Evolutionary conservation across 2,329 filamentous ascomycete species (phyloP).

Genomic region (Clathrospora elynae): DNA sequence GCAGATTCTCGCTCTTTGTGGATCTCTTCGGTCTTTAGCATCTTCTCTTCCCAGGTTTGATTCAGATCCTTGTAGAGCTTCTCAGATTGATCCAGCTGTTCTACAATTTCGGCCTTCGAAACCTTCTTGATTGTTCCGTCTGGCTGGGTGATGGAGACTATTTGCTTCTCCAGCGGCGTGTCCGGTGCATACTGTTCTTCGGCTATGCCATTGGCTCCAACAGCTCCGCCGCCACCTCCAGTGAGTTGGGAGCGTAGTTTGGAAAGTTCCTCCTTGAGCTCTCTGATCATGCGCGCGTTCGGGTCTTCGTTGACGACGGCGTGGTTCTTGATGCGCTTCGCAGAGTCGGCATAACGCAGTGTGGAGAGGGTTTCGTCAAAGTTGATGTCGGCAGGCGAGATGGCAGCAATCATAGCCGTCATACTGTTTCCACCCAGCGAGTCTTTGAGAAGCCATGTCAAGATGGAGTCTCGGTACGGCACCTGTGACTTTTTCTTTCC

Average conservation of each 20-base stretch:
- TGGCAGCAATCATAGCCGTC: slow-evolving; percentile 99
- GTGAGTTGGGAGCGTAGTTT: slow-evolving; percentile 82
- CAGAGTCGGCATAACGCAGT: slow-evolving; percentile 92
- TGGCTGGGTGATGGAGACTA: slow-evolving; percentile 86
- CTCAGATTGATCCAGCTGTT: slow-evolving; percentile 94
- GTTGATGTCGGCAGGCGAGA: slow-evolving; percentile 98
- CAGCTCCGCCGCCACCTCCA: slow-evolving; percentile 47
- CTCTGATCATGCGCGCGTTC: slow-evolving; percentile 97
- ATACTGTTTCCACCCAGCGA: slow-evolving; percentile 97
- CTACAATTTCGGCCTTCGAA: slow-evolving; percentile 96
- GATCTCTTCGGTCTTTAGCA: slow-evolving; percentile 92
- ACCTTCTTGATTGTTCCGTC: slow-evolving; percentile 93
- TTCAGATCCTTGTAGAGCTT: slow-evolving; percentile 96
- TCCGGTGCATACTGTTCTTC: slow-evolving; percentile 86
- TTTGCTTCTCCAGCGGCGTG: slow-evolving; percentile 91
- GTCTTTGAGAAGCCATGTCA: slow-evolving; percentile 97
- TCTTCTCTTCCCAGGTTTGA: slow-evolving; percentile 97
- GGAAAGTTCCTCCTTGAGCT: slow-evolving; percentile 92
- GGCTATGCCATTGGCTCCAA: slow-evolving; percentile 51
- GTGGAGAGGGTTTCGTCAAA: slow-evolving; percentile 98
- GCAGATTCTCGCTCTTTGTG: slow-evolving; percentile 96
- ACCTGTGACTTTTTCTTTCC: slow-evolving; percentile 83
- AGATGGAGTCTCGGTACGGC: slow-evolving; percentile 92
- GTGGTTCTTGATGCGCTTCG: slow-evolving; percentile 99
- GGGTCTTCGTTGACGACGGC: slow-evolving; percentile 99